Evolutionary conservation across 1,284 basidiomycete genomes (phyloP), one percentile per base, ranked within the genome.

Genomic region (Pseudozyma sp.): DNA sequence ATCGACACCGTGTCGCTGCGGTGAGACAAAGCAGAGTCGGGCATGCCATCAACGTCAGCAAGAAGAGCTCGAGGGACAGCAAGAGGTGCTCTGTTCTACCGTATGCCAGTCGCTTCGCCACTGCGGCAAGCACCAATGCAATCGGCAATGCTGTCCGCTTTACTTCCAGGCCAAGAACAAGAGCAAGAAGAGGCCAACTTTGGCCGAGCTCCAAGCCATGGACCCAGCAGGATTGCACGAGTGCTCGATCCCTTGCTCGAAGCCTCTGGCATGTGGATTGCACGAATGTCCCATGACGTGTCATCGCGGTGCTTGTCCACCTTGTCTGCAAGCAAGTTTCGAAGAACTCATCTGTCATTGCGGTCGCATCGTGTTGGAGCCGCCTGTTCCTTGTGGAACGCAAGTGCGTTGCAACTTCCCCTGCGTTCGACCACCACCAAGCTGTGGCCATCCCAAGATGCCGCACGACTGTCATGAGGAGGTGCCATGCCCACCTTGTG

Each of bases 381-480:
- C 83, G 34, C 83, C 83, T 5, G 80, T 85, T 36, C 80, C 81
- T 2, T 85, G 83, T 55, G 81, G 82, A 34, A 79, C 81, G 5
- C 54, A 68, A 45, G 66, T 84, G 19, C 53, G 59, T 12, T 85
- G 83, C 69, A 76, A 78, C 54, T 81, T 84, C 56, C 80, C 83
- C 3, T 85, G 83, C 59, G 55, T 77, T 1, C 68, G 80, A 16
- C 76, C 80, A 5, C 65, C 72, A 16, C 81, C 82, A 5, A 50
- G 65, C n/a, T 85, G 83, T 51, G 82, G 82, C 16, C 83, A 85
- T 56, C 80, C 82, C 35, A 79, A 81, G 59, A 58, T 78, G 44
- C 76, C 78, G n/a, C 82, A 83, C 64, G 72, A 78, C 49, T 85
- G 83, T 59, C 83, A 85, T 54, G 74, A 81, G 31, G 83, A 80